Conservation (phyloP, 257 asterid genomes). For the Penstemon davidsonii region DNA sequence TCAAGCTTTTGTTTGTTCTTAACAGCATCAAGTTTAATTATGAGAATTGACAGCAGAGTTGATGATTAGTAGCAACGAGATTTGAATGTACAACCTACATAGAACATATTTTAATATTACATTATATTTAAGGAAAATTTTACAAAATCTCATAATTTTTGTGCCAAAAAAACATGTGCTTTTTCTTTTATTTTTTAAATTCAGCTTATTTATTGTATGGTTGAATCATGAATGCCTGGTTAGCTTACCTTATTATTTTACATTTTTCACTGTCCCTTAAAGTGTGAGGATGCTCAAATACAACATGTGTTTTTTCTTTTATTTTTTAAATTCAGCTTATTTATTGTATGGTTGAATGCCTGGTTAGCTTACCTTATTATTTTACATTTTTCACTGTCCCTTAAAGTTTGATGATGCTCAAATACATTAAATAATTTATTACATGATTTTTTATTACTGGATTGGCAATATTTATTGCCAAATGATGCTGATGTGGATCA, state of each 20-base stretch:
- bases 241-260: slow-evolving; percentile 4
- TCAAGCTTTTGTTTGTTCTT: slow-evolving; percentile 24
- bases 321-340: background rate
- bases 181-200: background rate
- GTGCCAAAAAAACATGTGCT: slow-evolving; percentile 5
- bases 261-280: background rate
- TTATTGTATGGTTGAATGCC: background rate
- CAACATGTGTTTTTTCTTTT: background rate
- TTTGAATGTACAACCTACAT: too few species aligned
- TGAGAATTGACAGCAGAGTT: background rate
- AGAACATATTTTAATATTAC: too few species aligned
- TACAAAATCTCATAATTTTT: too few species aligned
- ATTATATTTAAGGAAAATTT: too few species aligned
- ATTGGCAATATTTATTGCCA: background rate
- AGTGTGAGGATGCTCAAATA: background rate
- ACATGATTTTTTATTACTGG: slow-evolving; percentile 1
- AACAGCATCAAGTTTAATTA: slow-evolving; percentile 6
- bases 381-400: background rate
- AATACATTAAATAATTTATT: background rate
- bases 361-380: slow-evolving; percentile 5
- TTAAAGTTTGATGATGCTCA: too few species aligned
- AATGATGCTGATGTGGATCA: slow-evolving; percentile 19
- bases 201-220: slow-evolving; percentile 3
- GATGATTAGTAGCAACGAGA: background rate
- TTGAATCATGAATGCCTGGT: background rate